Evolutionary conservation across 371 early-diverging fungal species (phyloP).

Genomic region (Mycotypha africana): DNA sequence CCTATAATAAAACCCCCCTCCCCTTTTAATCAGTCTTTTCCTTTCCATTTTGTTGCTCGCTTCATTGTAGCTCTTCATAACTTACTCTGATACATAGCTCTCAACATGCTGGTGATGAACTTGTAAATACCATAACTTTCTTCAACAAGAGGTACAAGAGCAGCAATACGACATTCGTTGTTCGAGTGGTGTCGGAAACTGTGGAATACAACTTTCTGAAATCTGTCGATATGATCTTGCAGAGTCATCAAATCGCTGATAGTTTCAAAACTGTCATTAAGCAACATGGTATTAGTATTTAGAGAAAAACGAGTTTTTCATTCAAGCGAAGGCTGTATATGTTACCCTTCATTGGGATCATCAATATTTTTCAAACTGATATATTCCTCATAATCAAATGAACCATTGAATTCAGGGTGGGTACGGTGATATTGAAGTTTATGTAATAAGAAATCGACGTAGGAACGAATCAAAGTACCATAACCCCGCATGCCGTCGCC

Average conservation of each 20-base stretch:
- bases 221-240: constrained; percentile 85
- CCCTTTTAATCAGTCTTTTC: too few relatives aligned
- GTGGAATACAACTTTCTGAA: constrained; percentile 84
- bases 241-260: constrained; percentile 89
- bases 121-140: constrained; percentile 95
- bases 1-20: too few relatives aligned
- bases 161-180: constrained; percentile 93
- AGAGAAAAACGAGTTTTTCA: neutral
- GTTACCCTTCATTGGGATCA: constrained; percentile 96
- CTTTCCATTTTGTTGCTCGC: neutral
- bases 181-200: constrained; percentile 81
- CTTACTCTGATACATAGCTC: constrained; percentile 93
- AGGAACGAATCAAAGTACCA: constrained; percentile 84
- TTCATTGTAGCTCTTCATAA: too few relatives aligned
- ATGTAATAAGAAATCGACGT: constrained; percentile 81
- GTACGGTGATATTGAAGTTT: constrained; percentile 90
- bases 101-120: constrained; percentile 91
- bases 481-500: constrained; percentile 73
- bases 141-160: constrained; percentile 95
- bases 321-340: too few relatives aligned
- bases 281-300: too few relatives aligned
- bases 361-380: constrained; percentile 88
- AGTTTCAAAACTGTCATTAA: constrained; percentile 79
- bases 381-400: constrained; percentile 97
- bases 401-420: constrained; percentile 92